Base-by-base conservation (phyloP, 805 yeast genomes). In the Debaryomyces hansenii region DNA sequence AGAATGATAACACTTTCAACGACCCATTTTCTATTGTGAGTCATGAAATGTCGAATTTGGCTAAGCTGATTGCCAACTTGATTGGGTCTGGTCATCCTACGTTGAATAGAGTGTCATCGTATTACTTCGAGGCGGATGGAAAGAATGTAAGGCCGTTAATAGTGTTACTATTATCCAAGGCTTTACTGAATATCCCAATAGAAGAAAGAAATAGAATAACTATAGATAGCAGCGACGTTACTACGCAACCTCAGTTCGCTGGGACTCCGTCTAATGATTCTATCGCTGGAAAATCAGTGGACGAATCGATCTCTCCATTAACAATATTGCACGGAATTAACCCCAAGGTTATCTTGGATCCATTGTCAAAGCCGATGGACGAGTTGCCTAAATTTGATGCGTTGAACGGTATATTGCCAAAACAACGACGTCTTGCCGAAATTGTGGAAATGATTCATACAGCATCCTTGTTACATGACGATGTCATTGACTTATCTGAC, bases 401-500 rank as follows among this genome's bases (percentile, higher is more conserved):
- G 12, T 71, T 80, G 46, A 80, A 81, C 56, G 97, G 96, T 1
- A 89, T 94, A 41, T 72, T 92, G 48, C 98, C 99, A 39, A 90
- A 94, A 56, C 99, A 94, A 69, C 78, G 98, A 54, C 78, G 99
- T 48, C 75, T 94, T 45, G 98, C 99, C 1, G 99, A 94, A 69
- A 92, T 94, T 58, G 96, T 92, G 8, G 99, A 94, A 69, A 88
- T 94, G 96, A 94, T 94, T 54, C 99, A 94, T 66, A 94, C 98
- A 0, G 98, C 99, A 3, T 87, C 96, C 10, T 71, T 94, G 53
- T 77, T 94, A 45, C 99, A 94, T 65, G 99, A 94, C 68, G 99
- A 94, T 65, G 99, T 94, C 50, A 92, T 94, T 57, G 99, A 94
- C 69, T 77, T 84, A 39, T 82, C 91, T 0, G 97, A 88, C 59